Evolutionary conservation across 495 filamentous ascomycete genomes (phyloP).

Genomic region (Aspergillus ellipticus): DNA sequence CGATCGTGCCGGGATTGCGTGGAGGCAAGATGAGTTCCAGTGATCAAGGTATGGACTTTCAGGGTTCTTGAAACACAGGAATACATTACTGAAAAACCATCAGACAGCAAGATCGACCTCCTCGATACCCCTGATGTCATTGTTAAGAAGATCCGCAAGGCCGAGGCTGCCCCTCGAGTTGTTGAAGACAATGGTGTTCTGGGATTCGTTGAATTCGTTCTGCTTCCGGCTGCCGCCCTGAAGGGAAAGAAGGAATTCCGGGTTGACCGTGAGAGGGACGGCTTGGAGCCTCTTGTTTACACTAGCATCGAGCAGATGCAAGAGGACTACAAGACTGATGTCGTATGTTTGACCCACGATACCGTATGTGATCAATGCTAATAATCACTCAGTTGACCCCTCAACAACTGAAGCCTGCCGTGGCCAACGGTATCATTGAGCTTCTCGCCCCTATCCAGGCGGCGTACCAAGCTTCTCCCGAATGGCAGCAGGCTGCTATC

Average conservation of each 20-base stretch:
- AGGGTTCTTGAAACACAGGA: background rate
- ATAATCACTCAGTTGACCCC: slow-evolving; percentile 62
- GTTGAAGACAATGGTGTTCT: slow-evolving; percentile 84
- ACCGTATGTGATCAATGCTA: slow-evolving; percentile 19
- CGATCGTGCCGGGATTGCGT: slow-evolving; percentile 80
- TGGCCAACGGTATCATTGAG: slow-evolving; percentile 62
- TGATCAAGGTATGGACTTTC: slow-evolving; percentile 28
- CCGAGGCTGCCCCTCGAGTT: slow-evolving; percentile 67
- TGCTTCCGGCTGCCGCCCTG: slow-evolving; percentile 63
- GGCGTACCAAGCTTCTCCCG: slow-evolving; percentile 62
- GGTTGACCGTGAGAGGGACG: slow-evolving; percentile 33
- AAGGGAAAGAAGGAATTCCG: slow-evolving; percentile 35
- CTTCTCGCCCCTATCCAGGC: slow-evolving; percentile 73
- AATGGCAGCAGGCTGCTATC: slow-evolving; percentile 77
- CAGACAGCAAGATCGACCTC: slow-evolving; percentile 73
- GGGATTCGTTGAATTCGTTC: slow-evolving; percentile 76
- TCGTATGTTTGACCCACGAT: slow-evolving; percentile 49
- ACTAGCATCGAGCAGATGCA: slow-evolving; percentile 64
- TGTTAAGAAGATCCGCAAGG: slow-evolving; percentile 77
- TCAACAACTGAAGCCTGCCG: slow-evolving; percentile 76
- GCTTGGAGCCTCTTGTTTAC: slow-evolving; percentile 72
- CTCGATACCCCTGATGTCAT: slow-evolving; percentile 72
- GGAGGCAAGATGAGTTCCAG: slow-evolving; percentile 79
- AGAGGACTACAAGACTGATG: slow-evolving; percentile 74
- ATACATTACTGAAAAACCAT: slow-evolving; percentile 1